Base-by-base conservation (phyloP, 1,139 yeast genomes). In the Kurtzmaniella quercitrusa region DNA sequence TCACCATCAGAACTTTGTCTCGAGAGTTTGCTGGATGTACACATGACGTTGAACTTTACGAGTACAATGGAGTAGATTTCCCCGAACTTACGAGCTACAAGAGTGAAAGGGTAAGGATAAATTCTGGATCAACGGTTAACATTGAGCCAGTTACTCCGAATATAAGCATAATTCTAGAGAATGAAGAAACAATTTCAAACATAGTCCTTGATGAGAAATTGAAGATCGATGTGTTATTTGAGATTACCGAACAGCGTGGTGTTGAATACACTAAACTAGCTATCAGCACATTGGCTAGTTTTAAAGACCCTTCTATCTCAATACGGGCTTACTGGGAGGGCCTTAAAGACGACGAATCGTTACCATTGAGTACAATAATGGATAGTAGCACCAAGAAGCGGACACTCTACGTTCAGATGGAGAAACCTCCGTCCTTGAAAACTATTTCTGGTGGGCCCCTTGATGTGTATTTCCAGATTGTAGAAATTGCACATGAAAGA, bases 311-410 rank as follows among this genome's bases (percentile, higher is more conserved):
- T 11, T 33, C 38, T 19, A 33, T 44, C 10, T 51, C 59, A 12
- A 59, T 63, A 3, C 65, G 58, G 38, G 54, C 58, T 2, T 59
- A 61, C 44, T 73, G 77, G 77, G 63, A 68, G 33, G 53, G 45
- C 6, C 51, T 65, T 42, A 73, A 73, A 48, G 78, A 73, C 48
- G 78, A 73, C 43, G 75, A 69, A 45, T 61, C 71, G 0, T 51
- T 71, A 37, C 55, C 57, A 19, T 46, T 68, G 27, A 44, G 48
- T 3, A 43, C 41, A 6, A 41, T 60, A 16, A 48, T 52, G 2
- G 53, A 51, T 4, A 31, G 18, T 31, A 14, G 6, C 5, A 12
- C 17, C 18, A 46, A 44, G 2, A 38, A 34, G 55, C 2, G 51
- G 70, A n/a, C 72, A 71, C 34, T 29, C 34, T 36, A 19, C n/a